phyloP scores from a whole-genome alignment of 1,139 yeast genomes.

The Dujonia santamariae region DNA sequence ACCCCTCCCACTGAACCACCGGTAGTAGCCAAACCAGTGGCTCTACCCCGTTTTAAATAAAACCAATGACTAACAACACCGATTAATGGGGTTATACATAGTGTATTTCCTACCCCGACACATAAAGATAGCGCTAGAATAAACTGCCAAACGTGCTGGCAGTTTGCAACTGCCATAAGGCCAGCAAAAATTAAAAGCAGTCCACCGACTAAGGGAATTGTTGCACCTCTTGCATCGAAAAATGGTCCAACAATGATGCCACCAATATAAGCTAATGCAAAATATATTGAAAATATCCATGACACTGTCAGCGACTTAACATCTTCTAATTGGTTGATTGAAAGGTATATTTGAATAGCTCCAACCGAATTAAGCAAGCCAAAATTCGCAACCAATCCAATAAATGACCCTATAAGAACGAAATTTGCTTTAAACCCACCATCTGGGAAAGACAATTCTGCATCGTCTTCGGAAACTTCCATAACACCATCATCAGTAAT shows the following conservation, averaged over 20 bases:
- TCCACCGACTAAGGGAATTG: slow-evolving; percentile 23
- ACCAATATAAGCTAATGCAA: slow-evolving; percentile 27
- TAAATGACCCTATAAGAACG: slow-evolving; percentile 33
- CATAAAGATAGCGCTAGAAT: slow-evolving; percentile 32
- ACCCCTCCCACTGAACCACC: slow-evolving; percentile 43
- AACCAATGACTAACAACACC: slow-evolving; percentile 43
- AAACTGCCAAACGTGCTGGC: slow-evolving; percentile 30
- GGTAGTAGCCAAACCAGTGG: slow-evolving; percentile 35
- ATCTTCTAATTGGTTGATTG: slow-evolving; percentile 28
- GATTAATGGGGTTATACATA: slow-evolving; percentile 34
- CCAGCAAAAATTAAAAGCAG: slow-evolving; percentile 28
- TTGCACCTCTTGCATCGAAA: slow-evolving; percentile 33
- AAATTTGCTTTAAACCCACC: slow-evolving; percentile 31
- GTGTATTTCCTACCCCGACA: slow-evolving; percentile 33
- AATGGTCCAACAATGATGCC: slow-evolving; percentile 36
- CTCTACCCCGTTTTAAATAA: slow-evolving; percentile 29
- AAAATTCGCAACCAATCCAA: slow-evolving; percentile 30
- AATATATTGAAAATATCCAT: slow-evolving; percentile 39
- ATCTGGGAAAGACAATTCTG: slow-evolving; percentile 18
- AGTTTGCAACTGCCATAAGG: slow-evolving; percentile 31
- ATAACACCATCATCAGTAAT: no score
- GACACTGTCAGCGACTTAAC: slow-evolving; percentile 16
- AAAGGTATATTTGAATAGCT: slow-evolving; percentile 33
- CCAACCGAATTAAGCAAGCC: slow-evolving; percentile 36
- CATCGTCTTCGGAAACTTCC: no score